These are phyloP conservation scores for Westerdykella sp. DNA, from an alignment of 2,329 filamentous ascomycete species.

Conservation along the genomic window DNA sequence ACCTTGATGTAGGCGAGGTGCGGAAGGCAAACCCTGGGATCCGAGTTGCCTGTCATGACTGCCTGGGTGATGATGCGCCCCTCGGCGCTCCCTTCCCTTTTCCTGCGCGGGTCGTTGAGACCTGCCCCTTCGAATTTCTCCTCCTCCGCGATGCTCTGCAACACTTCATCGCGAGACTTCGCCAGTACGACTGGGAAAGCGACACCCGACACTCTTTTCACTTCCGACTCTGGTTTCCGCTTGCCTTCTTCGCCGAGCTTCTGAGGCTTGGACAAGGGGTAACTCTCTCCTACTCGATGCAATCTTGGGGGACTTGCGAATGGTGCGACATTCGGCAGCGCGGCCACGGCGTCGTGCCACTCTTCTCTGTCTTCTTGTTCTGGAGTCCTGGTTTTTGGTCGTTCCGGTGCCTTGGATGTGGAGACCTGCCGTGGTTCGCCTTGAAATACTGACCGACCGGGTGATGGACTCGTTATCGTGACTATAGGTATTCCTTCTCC, in stretches of 20 bases:
- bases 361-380: background rate
- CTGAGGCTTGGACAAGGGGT: too few species aligned
- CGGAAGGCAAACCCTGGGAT: constrained; percentile 13
- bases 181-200: too few species aligned
- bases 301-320: background rate
- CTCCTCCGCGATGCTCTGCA: background rate
- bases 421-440: background rate
- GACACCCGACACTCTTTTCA: background rate
- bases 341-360: background rate
- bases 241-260: background rate
- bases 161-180: background rate
- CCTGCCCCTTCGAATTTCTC: background rate
- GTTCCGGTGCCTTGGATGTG: background rate
- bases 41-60: constrained; percentile 15
- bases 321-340: background rate
- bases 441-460: too few species aligned
- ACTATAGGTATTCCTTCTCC: background rate
- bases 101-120: constrained; percentile 9
- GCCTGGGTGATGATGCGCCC: constrained; percentile 13
- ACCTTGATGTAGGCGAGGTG: constrained; percentile 20
- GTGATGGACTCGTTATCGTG: background rate
- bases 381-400: background rate
- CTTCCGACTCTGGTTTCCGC: background rate
- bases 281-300: background rate
- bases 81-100: constrained; percentile 15